phyloP scores from a whole-genome alignment of 176 grass and related monocot genomes.

The Pontederia crassipes region DNA sequence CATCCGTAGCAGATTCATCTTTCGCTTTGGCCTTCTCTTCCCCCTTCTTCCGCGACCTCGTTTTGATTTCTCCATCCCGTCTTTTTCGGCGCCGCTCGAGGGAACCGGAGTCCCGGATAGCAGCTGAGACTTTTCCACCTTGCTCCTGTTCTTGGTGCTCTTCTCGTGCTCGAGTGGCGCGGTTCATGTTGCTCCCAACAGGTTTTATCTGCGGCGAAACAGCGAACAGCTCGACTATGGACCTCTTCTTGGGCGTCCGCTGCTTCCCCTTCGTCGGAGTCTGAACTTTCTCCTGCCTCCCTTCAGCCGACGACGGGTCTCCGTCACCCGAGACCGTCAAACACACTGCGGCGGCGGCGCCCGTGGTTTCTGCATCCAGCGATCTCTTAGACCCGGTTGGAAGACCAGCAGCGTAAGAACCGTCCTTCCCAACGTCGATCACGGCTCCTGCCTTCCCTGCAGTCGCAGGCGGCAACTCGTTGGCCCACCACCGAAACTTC shows the following conservation, averaged over 20 bases:
- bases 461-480: slow-evolving; percentile 23
- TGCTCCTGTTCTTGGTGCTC: neutral
- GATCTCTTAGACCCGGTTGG: too few relatives aligned
- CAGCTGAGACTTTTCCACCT: neutral
- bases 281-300: neutral
- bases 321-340: neutral
- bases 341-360: neutral
- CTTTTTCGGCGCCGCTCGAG: neutral
- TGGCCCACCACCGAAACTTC: slow-evolving; percentile 44
- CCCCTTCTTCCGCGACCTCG: neutral
- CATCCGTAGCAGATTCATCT: neutral
- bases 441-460: too few relatives aligned
- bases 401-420: neutral
- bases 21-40: neutral
- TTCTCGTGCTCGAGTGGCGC: neutral
- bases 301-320: neutral
- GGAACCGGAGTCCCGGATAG: neutral
- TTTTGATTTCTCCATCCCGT: too few relatives aligned
- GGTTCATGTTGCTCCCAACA: neutral
- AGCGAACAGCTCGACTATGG: slow-evolving; percentile 48
- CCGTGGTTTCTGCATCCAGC: too few relatives aligned
- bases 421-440: neutral
- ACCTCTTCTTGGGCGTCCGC: slow-evolving; percentile 43
- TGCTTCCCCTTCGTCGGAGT: slow-evolving; percentile 15
- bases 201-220: slow-evolving; percentile 22